Evolutionary conservation across 2,329 filamentous ascomycete genomes (phyloP), one percentile per base, ranked within the genome.

Genomic region (Chrysoporthe cubensis): DNA sequence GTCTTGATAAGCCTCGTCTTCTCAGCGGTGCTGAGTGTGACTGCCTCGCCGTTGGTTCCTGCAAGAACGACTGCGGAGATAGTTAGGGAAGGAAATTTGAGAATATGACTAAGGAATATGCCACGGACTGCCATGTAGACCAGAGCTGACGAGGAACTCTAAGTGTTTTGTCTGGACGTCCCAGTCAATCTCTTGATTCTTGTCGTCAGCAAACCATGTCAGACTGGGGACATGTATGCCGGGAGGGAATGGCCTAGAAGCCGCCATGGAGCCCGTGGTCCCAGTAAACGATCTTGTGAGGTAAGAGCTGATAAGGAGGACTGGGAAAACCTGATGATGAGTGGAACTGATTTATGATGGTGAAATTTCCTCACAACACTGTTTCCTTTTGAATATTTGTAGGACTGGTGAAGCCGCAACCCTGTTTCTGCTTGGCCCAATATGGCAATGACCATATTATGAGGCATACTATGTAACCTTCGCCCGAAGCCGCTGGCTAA

Each of bases 41-140:
- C 89, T 9, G 90, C 89, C 78, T 93, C 90, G 72, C 91, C 90
- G 73, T 92, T 93, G 71, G 88, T 91, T 62, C 90, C 91, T 74
- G 91, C 89, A 54, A 89, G 87, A 58, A 91, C 88, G 68, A 93
- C 78, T 76, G 62, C 40, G 67, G 71, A 74, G 26, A 71, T 71
- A 46, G n/a, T 42, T 40, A 14, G n/a, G 8, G 13, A 14, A 4
- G 40, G 43, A 37, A 7, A 9, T 2, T 13, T 16, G 5, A 26
- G 43, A 1, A 60, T 11, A 6, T 18, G 62, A 13, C n/a, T 5
- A 2, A 26, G 8, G 26, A 18, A 26, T 54, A 68, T 57, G 9
- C 21, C n/a, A 40, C 76, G 32, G 73, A 82, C 81, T 78, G 8
- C 85, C 84, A 62, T 87, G 83, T 6, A 88, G 75, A 0, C 84